Evolutionary conservation across 176 grass and related monocot genomes (phyloP).

Genomic region (Elymus sibiricus): DNA sequence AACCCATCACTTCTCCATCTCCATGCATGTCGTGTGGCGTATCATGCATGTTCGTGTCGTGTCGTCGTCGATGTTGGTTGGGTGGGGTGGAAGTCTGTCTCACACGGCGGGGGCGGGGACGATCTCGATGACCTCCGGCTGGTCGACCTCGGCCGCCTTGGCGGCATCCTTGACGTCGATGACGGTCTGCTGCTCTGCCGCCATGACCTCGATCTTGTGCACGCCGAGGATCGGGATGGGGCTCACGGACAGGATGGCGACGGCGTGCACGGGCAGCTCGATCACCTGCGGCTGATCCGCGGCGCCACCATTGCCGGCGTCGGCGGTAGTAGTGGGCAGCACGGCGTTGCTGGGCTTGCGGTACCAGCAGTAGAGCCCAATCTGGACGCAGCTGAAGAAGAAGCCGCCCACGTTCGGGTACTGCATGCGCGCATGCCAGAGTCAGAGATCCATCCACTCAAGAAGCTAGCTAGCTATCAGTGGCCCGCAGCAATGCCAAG

Average conservation of each 20-base stretch:
- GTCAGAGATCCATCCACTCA: background rate
- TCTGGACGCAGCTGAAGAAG: slow-evolving; percentile 77
- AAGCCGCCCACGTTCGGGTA: slow-evolving; percentile 78
- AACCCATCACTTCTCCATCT: background rate
- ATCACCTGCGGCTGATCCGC: slow-evolving; percentile 20
- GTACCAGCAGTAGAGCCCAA: slow-evolving; percentile 73
- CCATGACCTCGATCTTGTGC: slow-evolving; percentile 45
- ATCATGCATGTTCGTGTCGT: background rate
- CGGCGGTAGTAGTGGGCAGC: slow-evolving; percentile 31
- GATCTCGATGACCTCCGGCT: slow-evolving; percentile 49
- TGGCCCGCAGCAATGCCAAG: background rate
- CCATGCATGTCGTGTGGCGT: background rate
- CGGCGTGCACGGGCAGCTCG: slow-evolving; percentile 44
- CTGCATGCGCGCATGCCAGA: slow-evolving; percentile 12
- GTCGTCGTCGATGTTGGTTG: background rate
- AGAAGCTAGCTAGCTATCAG: background rate
- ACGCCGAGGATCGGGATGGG: slow-evolving; percentile 63
- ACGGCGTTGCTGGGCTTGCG: slow-evolving; percentile 38
- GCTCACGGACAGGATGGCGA: slow-evolving; percentile 55
- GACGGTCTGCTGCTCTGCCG: slow-evolving; percentile 5
- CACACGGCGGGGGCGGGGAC: slow-evolving; percentile 29
- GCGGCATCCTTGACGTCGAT: background rate
- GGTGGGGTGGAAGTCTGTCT: background rate
- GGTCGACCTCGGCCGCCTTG: background rate
- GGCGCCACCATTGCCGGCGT: background rate